Base-by-base conservation (phyloP, 2,329 filamentous ascomycete species). In the Aspergillus chevalieri region DNA sequence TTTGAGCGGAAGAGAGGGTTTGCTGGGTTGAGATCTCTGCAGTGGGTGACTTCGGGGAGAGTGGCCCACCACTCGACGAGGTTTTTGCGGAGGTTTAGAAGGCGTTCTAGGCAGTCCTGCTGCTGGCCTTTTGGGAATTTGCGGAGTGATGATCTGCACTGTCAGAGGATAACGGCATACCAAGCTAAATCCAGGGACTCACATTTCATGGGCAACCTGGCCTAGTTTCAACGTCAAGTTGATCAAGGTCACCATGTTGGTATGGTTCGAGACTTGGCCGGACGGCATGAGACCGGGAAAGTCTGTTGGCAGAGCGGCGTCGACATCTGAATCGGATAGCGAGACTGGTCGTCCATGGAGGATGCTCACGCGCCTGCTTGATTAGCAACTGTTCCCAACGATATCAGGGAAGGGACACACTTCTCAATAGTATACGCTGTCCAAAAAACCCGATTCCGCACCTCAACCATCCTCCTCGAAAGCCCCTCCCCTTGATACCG, bases 381-480 rank as follows among this genome's bases (percentile, higher is more conserved):
- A 17, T 17, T 17, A 17, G 17, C 17, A 17, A 17, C 17, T 17
- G 17, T 17, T 17, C 17, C 17, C 17, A 17, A 17, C 17, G 17
- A 17, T 17, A 17, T 17, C 17, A 17, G 17, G 17, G 17, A 17
- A 17, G 17, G 10, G 26, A 15, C 66, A 43, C 62, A 78, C 76
- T 77, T 78, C 54, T 82, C 79, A 22, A 79, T 75, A 0, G 77
- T 78, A 55, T 80, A 81, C 0, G 73, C 72, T 3, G 77, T 80
- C 78, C 78, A 81, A 69, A 78, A 81, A 7, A 81, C 75, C 2
- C 78, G 71, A 56, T 79, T 80, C 15, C 78, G 69, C 3, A 73
- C 75, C 65, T 81, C 78, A 12, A 76, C 68, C 52, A 77, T 73
- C 26, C 70, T 68, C 9, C 73, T 65, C 26, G 77, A 74, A 9